Evolutionary conservation across 192 early-diverging fungal species (phyloP), one percentile per base, ranked within the genome.

Genomic region (Allomyces macrogynus): DNA sequence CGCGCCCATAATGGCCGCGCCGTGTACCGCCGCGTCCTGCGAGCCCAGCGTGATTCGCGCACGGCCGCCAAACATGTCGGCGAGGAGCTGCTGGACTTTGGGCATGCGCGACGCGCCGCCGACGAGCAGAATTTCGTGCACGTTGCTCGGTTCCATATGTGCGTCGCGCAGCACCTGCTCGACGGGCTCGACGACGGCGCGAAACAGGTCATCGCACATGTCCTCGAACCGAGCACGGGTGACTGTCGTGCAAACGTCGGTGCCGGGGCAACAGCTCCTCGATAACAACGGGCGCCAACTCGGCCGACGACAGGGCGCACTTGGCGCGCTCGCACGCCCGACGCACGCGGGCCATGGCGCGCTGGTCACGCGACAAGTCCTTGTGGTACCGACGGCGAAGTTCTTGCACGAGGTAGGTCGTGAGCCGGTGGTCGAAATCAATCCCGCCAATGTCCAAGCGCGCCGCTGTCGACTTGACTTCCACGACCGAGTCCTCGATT

Each of bases 61-160:
- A 85, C 95, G 94, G 71, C 92, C 92, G 86, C 90, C 93, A 78
- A 97, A 97, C 85, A 85, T 93, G 84, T 95, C 91, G 57, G 89
- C 87, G 73, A 97, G 85, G 76, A 97, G 86, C 84, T 94, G 90
- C 80, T 94, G 91, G 76, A 97, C 86, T 83, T 93, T 95, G 81
- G 94, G 94, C 80, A 97, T 97, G 86, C 92, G 94, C 65, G 92
- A 95, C 66, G 94, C 94, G 69, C 94, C 92, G 77, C 94, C 94
- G 67, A 95, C 94, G 32, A 97, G 81, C 69, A 97, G 92, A 71
- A 97, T 95, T 72, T 97, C 92, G 66, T 93, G 77, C 63, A 97
- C 85, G 62, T 78, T 63, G 73, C 77, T 70, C 85, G 95, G 95
- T 74, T 89, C 90, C 70, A 94, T 81, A 84, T 94, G 95, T 72